Base-by-base conservation (phyloP, 306 rosid species). In the Vachellia pachyceras region DNA sequence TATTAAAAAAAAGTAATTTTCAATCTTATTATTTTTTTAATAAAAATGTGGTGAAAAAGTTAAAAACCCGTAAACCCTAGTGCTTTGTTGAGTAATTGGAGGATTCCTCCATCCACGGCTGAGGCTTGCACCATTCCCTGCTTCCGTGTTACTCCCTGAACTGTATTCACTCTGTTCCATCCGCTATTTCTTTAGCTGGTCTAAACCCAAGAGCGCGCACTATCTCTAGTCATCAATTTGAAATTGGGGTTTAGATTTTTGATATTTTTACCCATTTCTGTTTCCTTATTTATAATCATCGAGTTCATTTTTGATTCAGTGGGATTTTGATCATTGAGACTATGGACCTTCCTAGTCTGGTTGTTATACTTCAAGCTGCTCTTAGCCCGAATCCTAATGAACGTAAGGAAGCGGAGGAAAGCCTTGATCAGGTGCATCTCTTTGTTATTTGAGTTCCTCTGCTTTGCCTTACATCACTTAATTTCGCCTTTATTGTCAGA, bases 341-440 rank as follows among this genome's bases (percentile, higher is more conserved):
- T 22, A 91, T 91, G 95, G 93, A 91, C 84, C 88, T 89, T 85
- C 93, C 81, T 0, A 81, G 85, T 75, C 87, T 91, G 18, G 91
- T 82, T 18, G 82, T 80, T 13, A 67, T 94, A 11, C 94, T 94
- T 35, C 67, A 61, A 61, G 67, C 67, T 61, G 67, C 67, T 61
- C 67, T 61, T 4, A 25, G 67, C 40, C 67, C 67, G 3, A 61
- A 61, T 61, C 67, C 67, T 1, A 29, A 61, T 29, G 67, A 61
- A 61, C 67, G 67, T 5, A 61, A 61, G 18, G 67, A 39, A 25
- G 67, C 67, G 7, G 67, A 61, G 39, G n/a, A 61, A 29, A 61
- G 67, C 39, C 67, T 61, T 61, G 67, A 61, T 12, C 67, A 61
- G 67, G 67, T 61, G 37, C 67, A 23, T 61, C n/a, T 23, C 39